These are phyloP conservation scores for Sherardia arvensis DNA, from an alignment of 257 asterid species.

Conservation along the genomic window DNA sequence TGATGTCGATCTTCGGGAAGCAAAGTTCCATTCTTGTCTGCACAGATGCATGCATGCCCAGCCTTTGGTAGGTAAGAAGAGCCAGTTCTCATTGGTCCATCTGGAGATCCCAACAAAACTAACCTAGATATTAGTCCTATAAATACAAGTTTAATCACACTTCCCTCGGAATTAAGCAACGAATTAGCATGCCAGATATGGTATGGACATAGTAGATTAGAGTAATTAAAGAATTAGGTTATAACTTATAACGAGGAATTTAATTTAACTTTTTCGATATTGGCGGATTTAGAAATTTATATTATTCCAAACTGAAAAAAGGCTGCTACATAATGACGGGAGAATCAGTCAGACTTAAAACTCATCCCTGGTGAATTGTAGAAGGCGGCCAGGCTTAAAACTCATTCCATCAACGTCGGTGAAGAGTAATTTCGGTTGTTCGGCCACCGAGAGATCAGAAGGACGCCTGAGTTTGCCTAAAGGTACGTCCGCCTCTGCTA, in stretches of 20 bases:
- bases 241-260: too few species aligned
- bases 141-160: neutral
- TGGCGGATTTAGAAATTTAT: too few species aligned
- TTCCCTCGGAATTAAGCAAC: neutral
- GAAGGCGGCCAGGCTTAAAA: too few species aligned
- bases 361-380: too few species aligned
- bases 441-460: too few species aligned
- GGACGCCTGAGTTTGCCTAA: too few species aligned
- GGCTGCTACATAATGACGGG: too few species aligned
- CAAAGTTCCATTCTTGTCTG: neutral
- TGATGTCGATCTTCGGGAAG: neutral
- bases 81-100: neutral
- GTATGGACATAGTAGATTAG: neutral
- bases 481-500: too few species aligned
- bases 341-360: too few species aligned
- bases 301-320: too few species aligned
- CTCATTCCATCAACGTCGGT: too few species aligned
- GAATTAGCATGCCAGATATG: neutral
- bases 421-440: too few species aligned
- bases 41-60: neutral
- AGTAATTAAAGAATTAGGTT: neutral
- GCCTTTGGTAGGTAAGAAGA: neutral
- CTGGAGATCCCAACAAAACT: neutral
- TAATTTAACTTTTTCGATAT: neutral
- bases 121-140: neutral